Base-by-base conservation (phyloP, 768 basidiomycete genomes). In the Pholiota microspora region DNA sequence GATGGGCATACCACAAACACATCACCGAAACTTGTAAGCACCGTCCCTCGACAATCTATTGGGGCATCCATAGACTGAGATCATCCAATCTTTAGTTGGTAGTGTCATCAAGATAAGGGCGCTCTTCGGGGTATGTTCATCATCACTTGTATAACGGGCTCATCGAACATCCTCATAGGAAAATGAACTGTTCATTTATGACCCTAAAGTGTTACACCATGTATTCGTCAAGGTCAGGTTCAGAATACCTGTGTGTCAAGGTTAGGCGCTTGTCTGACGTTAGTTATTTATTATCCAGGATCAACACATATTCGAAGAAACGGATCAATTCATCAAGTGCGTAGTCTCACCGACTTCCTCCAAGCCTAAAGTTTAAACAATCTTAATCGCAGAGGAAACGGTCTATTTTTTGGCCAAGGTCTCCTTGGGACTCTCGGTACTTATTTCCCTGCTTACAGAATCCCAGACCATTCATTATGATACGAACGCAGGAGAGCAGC, bases 121-220 rank as follows among this genome's bases (percentile, higher is more conserved):
- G 1, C 45, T 69, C 38, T 8, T 45, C 13, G 56, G 60, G 10
- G 40, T 56, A 28, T 64, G 61, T 27, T 24, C 50, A 18, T 54
- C 42, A 45, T 58, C 13, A n/a, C 35, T 51, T 0, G n/a, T n/a
- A n/a, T n/a, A n/a, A n/a, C n/a, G n/a, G n/a, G n/a, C n/a, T n/a
- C n/a, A n/a, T n/a, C n/a, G 18, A 23, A 24, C 28, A 13, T 25
- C 23, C 24, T 3, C 35, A 27, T 59, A 68, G 70, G 62, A 63
- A 45, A 60, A 68, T 35, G 62, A 66, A 36, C 63, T 79, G 7
- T 73, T 72, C 52, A 67, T 76, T 1, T 78, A 63, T 51, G 80
- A 81, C 51, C 76, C 78, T 0, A 70, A 69, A 38, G 79, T 77
- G 0, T 56, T 81, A 47, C 69, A 78, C 52, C 73, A 75, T 51